Conservation (phyloP, 2,329 filamentous ascomycete genomes). For the Verticillium albo-atrum region DNA sequence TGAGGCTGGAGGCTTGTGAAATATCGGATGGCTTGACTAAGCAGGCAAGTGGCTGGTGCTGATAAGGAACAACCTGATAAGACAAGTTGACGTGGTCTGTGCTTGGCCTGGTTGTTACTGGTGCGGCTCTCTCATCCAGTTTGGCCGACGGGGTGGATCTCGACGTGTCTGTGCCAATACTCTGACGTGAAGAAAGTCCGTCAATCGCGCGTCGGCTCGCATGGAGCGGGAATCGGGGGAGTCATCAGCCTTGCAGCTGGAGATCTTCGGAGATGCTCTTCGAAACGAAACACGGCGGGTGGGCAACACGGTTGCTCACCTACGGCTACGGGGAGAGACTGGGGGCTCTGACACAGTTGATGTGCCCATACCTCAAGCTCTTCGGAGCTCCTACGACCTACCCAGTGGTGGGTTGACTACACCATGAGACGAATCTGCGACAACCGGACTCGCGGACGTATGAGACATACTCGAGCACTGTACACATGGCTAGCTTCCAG, state of each 20-base stretch:
- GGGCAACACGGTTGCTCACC: background rate
- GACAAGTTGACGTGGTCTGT: background rate
- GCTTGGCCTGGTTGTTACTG: background rate
- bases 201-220: background rate
- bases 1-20: background rate
- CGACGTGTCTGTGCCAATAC: background rate
- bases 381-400: background rate
- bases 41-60: background rate
- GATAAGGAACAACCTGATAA: background rate
- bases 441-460: background rate
- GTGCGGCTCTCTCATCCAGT: background rate
- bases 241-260: background rate
- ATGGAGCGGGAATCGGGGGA: background rate
- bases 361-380: background rate
- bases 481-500: background rate
- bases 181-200: background rate
- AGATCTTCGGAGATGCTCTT: background rate
- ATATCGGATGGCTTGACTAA: background rate
- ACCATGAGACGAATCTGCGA: background rate
- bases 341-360: background rate
- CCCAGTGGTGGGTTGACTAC: background rate
- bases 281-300: background rate
- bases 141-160: background rate
- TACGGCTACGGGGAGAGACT: slow-evolving; percentile 3
- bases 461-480: background rate